Evolutionary conservation across 176 grass and related monocot species (phyloP).

Genomic region (Triticum turgidum): DNA sequence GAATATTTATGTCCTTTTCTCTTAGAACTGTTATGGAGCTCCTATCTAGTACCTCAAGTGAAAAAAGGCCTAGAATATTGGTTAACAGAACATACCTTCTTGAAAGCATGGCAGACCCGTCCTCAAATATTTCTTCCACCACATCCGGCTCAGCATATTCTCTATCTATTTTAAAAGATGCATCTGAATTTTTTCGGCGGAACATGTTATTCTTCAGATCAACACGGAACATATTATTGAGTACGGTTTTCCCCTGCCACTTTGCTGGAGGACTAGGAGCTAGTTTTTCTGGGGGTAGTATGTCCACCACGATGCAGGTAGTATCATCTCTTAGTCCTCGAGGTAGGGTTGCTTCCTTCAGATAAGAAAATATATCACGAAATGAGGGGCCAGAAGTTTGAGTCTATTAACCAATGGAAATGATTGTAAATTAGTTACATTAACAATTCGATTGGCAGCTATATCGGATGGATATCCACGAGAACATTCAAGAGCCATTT

Average conservation of each 20-base stretch:
- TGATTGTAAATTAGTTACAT: constrained; percentile 42
- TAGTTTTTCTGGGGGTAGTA: constrained; percentile 74
- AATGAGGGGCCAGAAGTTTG: constrained; percentile 14
- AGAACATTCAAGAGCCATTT: constrained; percentile 71
- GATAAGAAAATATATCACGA: constrained; percentile 21
- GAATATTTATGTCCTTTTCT: neutral
- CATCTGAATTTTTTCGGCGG: constrained; percentile 48
- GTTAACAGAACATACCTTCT: constrained; percentile 54
- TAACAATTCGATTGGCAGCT: constrained; percentile 84
- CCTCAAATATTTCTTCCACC: constrained; percentile 98
- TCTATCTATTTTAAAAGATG: constrained; percentile 40
- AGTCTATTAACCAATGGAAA: constrained; percentile 25
- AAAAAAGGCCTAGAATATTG: neutral
- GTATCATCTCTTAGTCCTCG: constrained; percentile 94
- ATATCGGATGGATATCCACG: constrained; percentile 61
- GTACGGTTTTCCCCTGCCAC: constrained; percentile 58
- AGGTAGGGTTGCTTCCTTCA: constrained; percentile 73
- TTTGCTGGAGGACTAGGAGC: constrained; percentile 46
- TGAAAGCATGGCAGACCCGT: constrained; percentile 72
- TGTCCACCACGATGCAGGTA: constrained; percentile 93
- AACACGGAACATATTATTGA: constrained; percentile 71
- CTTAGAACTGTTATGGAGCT: neutral
- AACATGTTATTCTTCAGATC: constrained; percentile 59
- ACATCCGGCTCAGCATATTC: constrained; percentile 70
- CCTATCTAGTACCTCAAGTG: neutral